Conservation (phyloP, 116 monocot genomes). For the Papilionanthe hybrid region DNA sequence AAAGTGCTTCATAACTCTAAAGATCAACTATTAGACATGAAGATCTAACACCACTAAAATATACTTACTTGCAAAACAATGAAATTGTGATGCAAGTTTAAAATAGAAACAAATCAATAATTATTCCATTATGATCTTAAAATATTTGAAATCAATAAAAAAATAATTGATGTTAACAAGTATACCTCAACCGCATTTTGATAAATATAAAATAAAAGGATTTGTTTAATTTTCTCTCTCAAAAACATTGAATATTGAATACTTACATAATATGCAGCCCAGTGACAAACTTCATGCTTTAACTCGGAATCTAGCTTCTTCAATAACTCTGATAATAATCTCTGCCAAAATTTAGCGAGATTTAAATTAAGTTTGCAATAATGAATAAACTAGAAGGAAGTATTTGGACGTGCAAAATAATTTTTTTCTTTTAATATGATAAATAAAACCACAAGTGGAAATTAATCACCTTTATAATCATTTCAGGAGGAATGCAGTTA, state of each 20-base stretch:
- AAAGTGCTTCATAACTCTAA: background rate
- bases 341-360: conserved; percentile 37
- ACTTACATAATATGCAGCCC: conserved; percentile 98
- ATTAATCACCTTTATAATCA: conserved; percentile 71
- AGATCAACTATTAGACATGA: background rate
- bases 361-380: background rate
- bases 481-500: conserved; percentile 95
- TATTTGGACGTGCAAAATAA: too few relatives aligned
- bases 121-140: background rate
- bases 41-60: background rate
- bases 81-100: background rate
- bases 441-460: background rate
- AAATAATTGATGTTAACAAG: background rate
- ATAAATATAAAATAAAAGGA: background rate
- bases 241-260: background rate
- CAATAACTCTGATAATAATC: conserved; percentile 79
- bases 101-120: conserved; percentile 1
- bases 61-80: background rate
- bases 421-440: background rate
- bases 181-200: conserved; percentile 2
- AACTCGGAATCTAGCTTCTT: conserved; percentile 92
- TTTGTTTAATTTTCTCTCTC: background rate
- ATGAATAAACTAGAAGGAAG: background rate
- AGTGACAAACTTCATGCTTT: conserved; percentile 97
- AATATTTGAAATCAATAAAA: background rate